Conservation (phyloP, 2,329 filamentous ascomycete species). For the Byssochlamys sp. region DNA sequence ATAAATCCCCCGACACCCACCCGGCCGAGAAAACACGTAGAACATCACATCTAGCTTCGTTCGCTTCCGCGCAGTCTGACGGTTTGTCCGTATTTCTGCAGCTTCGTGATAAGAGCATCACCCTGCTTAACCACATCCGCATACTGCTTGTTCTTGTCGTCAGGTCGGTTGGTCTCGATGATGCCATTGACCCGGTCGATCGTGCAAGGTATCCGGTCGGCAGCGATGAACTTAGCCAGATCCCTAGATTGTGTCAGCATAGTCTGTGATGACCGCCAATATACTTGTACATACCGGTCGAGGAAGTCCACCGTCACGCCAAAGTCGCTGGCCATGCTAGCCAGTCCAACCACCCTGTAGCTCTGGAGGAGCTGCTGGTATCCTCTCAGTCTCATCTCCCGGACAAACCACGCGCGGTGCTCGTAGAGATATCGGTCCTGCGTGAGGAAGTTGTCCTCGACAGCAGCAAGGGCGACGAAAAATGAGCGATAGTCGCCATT, state of each 20-base stretch:
- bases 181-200: constrained; percentile 95
- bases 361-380: constrained; percentile 96
- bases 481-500: constrained; percentile 88
- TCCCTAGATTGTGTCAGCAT: constrained; percentile 50
- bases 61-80: constrained; percentile 91
- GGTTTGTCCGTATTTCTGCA: constrained; percentile 97
- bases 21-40: not conserved
- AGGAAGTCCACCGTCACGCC: constrained; percentile 93
- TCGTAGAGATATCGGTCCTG: constrained; percentile 92
- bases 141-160: constrained; percentile 99
- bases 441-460: constrained; percentile 87
- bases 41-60: constrained; percentile 51
- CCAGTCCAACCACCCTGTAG: constrained; percentile 90
- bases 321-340: constrained; percentile 95
- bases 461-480: constrained; percentile 77
- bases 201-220: constrained; percentile 85
- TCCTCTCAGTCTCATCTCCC: constrained; percentile 91
- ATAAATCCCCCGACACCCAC: not conserved
- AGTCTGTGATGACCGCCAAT: not conserved
- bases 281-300: constrained; percentile 58
- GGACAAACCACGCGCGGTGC: constrained; percentile 93
- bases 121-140: constrained; percentile 95
- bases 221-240: constrained; percentile 92
- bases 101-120: constrained; percentile 93
- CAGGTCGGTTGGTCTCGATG: constrained; percentile 93